phyloP scores from a whole-genome alignment of 2,329 filamentous ascomycete genomes.

The Penicillium aurantiogriseum region DNA sequence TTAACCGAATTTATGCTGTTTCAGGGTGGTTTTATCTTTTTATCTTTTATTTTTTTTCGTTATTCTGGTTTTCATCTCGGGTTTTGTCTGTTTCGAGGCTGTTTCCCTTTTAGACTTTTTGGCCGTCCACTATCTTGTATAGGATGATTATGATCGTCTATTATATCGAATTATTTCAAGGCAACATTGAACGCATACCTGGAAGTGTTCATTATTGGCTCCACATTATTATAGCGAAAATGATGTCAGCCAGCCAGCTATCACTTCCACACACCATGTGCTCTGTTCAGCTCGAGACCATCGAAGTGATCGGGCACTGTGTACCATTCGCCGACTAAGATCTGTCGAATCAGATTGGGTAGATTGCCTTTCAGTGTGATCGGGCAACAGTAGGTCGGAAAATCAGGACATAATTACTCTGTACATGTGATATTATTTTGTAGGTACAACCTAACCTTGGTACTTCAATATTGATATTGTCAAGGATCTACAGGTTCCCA shows the following conservation, averaged over 20 bases:
- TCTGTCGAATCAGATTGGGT: constrained; percentile 1
- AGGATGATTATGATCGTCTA: neutral
- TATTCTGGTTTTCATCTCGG: neutral
- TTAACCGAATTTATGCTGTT: neutral
- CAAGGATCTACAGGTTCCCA: constrained; percentile 1
- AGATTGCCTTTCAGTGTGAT: constrained; percentile 1
- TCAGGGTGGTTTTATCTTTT: neutral
- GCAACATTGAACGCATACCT: neutral
- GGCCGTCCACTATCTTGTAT: neutral
- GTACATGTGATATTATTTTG: neutral
- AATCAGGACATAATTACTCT: neutral
- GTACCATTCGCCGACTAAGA: neutral
- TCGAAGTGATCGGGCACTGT: neutral
- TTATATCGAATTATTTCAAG: neutral
- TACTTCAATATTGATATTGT: constrained; percentile 7
- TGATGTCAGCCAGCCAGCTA: neutral
- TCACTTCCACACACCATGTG: neutral
- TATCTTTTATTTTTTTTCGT: neutral
- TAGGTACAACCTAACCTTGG: neutral
- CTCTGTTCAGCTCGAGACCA: neutral
- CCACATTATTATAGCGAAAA: neutral
- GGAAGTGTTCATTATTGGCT: neutral
- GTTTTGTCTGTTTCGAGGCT: neutral
- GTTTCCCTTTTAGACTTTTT: neutral
- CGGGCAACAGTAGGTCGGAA: neutral